Base-by-base conservation (phyloP, 352 stramenopile genomes). In the Phytophthora hybrid region DNA sequence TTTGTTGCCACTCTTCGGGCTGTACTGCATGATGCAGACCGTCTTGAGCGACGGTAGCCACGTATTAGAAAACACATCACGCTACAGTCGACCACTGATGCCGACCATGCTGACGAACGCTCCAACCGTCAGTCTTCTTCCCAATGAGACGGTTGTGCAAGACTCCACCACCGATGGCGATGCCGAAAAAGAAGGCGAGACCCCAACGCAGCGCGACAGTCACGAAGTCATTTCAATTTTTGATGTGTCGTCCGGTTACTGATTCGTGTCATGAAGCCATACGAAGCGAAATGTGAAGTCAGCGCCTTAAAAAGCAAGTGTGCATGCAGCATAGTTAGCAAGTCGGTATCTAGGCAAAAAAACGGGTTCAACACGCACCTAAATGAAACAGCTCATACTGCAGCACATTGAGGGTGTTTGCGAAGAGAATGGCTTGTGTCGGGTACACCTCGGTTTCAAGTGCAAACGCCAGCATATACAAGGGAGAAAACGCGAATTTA, bases 1-100 rank as follows among this genome's bases (percentile, higher is more conserved):
- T 55, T 55, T 9, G 9, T 55, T 11, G 49, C n/a, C 49, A 55
- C 49, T 55, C 49, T 55, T 55, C 10, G 49, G 49, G 19, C 19
- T 55, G 19, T 55, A 7, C 19, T 31, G n/a, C 19, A 55, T 55
- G 49, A 8, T 31, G 49, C 49, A 55, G 19, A 55, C 49, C 9
- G 49, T 55, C 4, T 6, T 55, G 4, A 55, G 49, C 49, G 8
- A 14, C 49, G 47, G 47, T 8, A 55, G 19, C n/a, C n/a, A n/a
- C n/a, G n/a, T n/a, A n/a, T n/a, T n/a, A n/a, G n/a, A n/a, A n/a
- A n/a, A n/a, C n/a, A n/a, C n/a, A n/a, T n/a, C n/a, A n/a, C n/a
- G n/a, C n/a, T n/a, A n/a, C n/a, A n/a, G n/a, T n/a, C n/a, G n/a
- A n/a, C n/a, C n/a, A n/a, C n/a, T n/a, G n/a, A n/a, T n/a, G n/a